phyloP scores from a whole-genome alignment of 176 grass and related monocot genomes.

The Hordeum marinum region DNA sequence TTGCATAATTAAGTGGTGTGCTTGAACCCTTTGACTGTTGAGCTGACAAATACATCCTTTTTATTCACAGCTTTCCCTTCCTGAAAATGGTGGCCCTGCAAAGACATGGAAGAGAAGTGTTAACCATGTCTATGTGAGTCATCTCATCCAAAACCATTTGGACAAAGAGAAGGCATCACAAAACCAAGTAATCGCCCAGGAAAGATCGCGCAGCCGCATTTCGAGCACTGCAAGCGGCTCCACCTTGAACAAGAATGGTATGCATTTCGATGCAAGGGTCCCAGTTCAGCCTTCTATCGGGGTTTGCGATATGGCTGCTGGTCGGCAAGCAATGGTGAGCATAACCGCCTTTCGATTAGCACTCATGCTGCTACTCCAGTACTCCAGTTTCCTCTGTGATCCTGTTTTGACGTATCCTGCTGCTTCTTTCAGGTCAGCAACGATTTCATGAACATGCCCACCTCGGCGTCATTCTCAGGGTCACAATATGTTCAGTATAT shows the following conservation, averaged over 20 bases:
- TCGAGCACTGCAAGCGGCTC: not conserved
- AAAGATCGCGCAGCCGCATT: not conserved
- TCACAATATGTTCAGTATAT: constrained; percentile 39
- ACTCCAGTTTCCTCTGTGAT: not conserved
- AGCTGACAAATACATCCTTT: not conserved
- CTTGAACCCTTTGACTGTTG: not conserved
- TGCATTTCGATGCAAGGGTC: not conserved
- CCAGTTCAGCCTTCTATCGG: constrained; percentile 3
- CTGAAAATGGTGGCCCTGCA: not conserved
- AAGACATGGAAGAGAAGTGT: constrained; percentile 48
- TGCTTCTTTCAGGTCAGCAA: constrained; percentile 27
- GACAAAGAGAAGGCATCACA: constrained; percentile 40
- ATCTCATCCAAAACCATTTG: constrained; percentile 51
- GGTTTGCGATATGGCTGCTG: not conserved
- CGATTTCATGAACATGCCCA: constrained; percentile 17
- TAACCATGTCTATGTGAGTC: constrained; percentile 52
- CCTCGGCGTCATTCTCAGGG: not conserved
- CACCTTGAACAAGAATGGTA: not conserved
- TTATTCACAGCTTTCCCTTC: constrained; percentile 17
- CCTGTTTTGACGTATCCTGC: not conserved
- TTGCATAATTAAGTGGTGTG: not conserved
- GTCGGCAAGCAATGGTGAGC: constrained; percentile 32
- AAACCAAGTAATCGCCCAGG: constrained; percentile 20
- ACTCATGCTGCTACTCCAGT: not conserved
- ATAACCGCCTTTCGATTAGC: not conserved